A percentile compares a stretch with the other conserved stretches of the same genome.
Conservation (phyloP, 1,139 yeast genomes). For the Candida sp. region DNA sequence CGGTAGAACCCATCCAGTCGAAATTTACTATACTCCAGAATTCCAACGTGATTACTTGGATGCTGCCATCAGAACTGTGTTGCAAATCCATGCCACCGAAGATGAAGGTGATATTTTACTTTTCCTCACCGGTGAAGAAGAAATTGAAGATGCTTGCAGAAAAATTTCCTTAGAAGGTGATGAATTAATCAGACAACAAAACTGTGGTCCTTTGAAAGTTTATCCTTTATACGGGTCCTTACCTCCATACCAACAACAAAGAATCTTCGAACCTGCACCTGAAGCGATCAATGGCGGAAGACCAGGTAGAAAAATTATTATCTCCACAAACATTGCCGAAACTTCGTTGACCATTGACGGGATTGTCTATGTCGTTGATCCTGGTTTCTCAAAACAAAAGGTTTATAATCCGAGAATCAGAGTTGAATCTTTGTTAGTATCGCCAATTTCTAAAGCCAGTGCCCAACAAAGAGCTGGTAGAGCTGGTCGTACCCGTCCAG, state of each 20-base stretch:
- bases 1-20: constrained; percentile 98
- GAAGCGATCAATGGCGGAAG: constrained; percentile 58
- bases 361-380: constrained; percentile 94
- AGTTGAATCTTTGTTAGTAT: constrained; percentile 89
- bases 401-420: constrained; percentile 96
- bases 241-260: constrained; percentile 94
- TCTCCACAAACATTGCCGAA: constrained; percentile 97
- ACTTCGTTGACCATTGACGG: constrained; percentile 98
- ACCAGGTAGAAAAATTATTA: constrained; percentile 90
- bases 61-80: constrained; percentile 90
- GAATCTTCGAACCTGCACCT: constrained; percentile 90
- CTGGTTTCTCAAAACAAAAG: constrained; percentile 95
- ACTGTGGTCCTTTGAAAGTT: constrained; percentile 83
- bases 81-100: constrained; percentile 96
- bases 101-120: constrained; percentile 88
- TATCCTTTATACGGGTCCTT: constrained; percentile 95
- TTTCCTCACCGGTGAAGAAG: constrained; percentile 97
- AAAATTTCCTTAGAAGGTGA: constrained; percentile 87
- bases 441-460: constrained; percentile 95
- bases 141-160: constrained; percentile 95
- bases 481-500: constrained; percentile 99
- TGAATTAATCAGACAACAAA: constrained; percentile 81
- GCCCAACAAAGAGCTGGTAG: constrained; percentile 99
- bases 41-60: constrained; percentile 93
- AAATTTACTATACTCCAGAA: constrained; percentile 94